These are phyloP conservation scores for Leccinum fallax DNA, from an alignment of 1,284 basidiomycete genomes.

Conservation along the genomic window DNA sequence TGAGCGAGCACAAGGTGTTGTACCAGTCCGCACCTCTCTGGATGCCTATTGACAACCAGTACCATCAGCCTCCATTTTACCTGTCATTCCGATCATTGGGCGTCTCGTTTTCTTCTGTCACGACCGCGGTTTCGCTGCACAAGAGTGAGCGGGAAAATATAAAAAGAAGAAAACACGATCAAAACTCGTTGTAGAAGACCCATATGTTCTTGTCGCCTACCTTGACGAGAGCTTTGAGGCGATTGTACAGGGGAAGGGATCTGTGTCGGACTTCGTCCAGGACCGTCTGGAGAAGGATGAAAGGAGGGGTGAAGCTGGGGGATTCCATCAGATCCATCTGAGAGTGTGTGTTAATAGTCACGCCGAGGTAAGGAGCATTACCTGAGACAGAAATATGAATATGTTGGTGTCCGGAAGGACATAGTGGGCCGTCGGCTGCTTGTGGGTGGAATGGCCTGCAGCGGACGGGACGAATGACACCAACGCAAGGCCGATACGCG, in stretches of 20 bases:
- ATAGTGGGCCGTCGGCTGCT: slow-evolving; percentile 71
- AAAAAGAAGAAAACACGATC: slow-evolving; percentile 48
- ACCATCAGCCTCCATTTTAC: slow-evolving; percentile 41
- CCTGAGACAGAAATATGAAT: slow-evolving; percentile 76
- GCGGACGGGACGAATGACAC: slow-evolving; percentile 39
- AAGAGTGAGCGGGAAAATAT: slow-evolving; percentile 7
- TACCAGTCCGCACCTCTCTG: slow-evolving; percentile 88
- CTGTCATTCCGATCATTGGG: slow-evolving; percentile 94
- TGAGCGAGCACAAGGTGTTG: slow-evolving; percentile 67
- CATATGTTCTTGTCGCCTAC: slow-evolving; percentile 82
- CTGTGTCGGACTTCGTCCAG: slow-evolving; percentile 96
- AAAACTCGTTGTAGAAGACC: slow-evolving; percentile 93
- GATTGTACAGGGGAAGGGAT: slow-evolving; percentile 91
- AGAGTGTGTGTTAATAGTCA: slow-evolving; percentile 5
- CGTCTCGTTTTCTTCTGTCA: slow-evolving; percentile 72
- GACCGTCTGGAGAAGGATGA: slow-evolving; percentile 94
- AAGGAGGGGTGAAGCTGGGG: slow-evolving; percentile 68
- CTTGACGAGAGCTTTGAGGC: slow-evolving; percentile 79
- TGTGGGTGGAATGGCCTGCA: slow-evolving; percentile 55
- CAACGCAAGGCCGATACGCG: slow-evolving; percentile 65
- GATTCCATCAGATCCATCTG: slow-evolving; percentile 94
- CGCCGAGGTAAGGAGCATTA: slow-evolving; percentile 6
- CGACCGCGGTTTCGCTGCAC: slow-evolving; percentile 73
- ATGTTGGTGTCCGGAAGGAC: slow-evolving; percentile 96
- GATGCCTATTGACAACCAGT: slow-evolving; percentile 58